Conservation (phyloP, 495 filamentous ascomycete genomes). For the Xylaria acuta region DNA sequence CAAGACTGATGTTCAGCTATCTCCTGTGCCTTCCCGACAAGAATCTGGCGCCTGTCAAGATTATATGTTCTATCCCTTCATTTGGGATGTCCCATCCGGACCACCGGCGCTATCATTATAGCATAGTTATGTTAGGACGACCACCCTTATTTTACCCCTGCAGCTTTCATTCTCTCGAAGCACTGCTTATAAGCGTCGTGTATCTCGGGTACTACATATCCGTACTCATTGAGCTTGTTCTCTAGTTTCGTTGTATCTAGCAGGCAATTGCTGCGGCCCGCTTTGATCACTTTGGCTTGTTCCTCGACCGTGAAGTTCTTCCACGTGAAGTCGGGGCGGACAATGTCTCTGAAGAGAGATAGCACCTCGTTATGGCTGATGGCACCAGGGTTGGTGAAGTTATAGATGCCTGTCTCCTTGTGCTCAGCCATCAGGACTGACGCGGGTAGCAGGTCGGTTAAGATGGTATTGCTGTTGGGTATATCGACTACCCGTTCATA, state of each 20-base stretch:
- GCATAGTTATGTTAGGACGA: not conserved
- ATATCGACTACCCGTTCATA: constrained; percentile 70
- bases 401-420: constrained; percentile 67
- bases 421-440: constrained; percentile 66
- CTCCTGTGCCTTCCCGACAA: not conserved
- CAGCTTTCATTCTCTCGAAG: constrained; percentile 69
- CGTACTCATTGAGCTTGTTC: constrained; percentile 65
- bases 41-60: not conserved
- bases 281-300: constrained; percentile 71
- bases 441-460: constrained; percentile 66
- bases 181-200: constrained; percentile 66
- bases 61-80: not conserved
- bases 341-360: constrained; percentile 64
- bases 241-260: constrained; percentile 66
- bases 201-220: constrained; percentile 64
- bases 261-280: constrained; percentile 68
- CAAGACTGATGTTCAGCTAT: not conserved
- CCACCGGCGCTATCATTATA: not conserved
- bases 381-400: constrained; percentile 72
- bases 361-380: constrained; percentile 74
- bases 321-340: constrained; percentile 67
- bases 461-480: constrained; percentile 71
- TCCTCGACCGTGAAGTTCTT: constrained; percentile 71
- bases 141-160: constrained; percentile 51
- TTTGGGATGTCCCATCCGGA: not conserved